These are phyloP conservation scores for Metschnikowia peoriensis DNA, from an alignment of 805 yeast species.

Conservation along the genomic window DNA sequence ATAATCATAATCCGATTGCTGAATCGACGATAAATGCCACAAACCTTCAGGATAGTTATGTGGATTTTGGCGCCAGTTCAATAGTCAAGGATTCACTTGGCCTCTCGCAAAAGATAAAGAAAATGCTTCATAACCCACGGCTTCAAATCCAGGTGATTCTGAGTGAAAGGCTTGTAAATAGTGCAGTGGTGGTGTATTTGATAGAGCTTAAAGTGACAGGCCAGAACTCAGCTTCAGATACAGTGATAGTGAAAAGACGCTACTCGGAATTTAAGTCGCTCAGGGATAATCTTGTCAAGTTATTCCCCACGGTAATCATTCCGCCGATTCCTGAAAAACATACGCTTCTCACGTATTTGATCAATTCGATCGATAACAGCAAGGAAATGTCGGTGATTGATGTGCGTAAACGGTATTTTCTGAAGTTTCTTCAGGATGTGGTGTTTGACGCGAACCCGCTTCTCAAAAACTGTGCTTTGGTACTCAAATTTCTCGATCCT, in stretches of 20 bases:
- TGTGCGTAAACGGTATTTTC: constrained; percentile 46
- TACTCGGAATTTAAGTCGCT: constrained; percentile 45
- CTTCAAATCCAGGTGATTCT: constrained; percentile 31
- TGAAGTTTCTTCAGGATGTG: constrained; percentile 43
- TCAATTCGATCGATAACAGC: constrained; percentile 38
- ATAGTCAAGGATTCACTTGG: constrained; percentile 19
- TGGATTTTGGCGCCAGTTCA: constrained; percentile 15
- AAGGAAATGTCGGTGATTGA: constrained; percentile 43
- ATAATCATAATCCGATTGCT: neutral
- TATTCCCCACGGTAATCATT: constrained; percentile 40
- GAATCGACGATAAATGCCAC: neutral
- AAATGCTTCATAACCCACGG: constrained; percentile 26
- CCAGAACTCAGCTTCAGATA: constrained; percentile 3
- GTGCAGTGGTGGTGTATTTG: constrained; percentile 38
- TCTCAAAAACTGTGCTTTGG: constrained; percentile 35
- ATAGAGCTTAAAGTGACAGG: constrained; percentile 24
- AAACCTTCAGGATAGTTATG: constrained; percentile 15
- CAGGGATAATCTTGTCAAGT: constrained; percentile 34
- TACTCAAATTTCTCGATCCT: constrained; percentile 51
- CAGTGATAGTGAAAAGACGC: constrained; percentile 39
- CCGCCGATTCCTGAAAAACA: constrained; percentile 49
- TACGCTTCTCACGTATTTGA: constrained; percentile 43
- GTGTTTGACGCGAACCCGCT: constrained; percentile 28
- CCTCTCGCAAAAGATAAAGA: constrained; percentile 24
- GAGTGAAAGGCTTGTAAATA: constrained; percentile 35